A percentile compares a stretch with the other conserved stretches of the same genome.
phyloP scores from a whole-genome alignment of 306 rosid species.

The Prinsepia uniflora region DNA sequence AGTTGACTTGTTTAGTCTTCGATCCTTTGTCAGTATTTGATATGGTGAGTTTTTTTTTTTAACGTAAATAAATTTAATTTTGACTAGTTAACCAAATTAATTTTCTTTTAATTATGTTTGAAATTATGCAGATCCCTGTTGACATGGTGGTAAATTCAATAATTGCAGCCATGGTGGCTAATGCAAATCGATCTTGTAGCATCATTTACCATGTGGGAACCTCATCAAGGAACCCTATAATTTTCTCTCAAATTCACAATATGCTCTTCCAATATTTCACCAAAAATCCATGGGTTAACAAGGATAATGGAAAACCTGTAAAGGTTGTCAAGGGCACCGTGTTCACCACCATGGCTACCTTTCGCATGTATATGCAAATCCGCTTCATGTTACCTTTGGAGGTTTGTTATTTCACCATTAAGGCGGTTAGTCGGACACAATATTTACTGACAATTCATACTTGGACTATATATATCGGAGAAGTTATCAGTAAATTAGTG shows the following conservation, averaged over 20 bases:
- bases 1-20: conserved; percentile 27
- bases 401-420: conserved; percentile 20
- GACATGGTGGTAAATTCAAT: conserved; percentile 46
- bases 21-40: conserved; percentile 34
- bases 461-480: too few species aligned
- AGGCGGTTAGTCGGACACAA: too few species aligned
- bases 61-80: too few species aligned
- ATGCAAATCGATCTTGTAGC: conserved; percentile 14
- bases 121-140: conserved; percentile 41
- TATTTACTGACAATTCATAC: too few species aligned
- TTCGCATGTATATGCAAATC: conserved; percentile 17
- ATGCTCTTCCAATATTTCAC: conserved; percentile 15
- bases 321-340: not conserved
- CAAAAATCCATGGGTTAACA: conserved; percentile 1
- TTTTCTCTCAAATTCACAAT: not conserved
- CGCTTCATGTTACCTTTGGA: conserved; percentile 29
- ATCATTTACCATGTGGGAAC: conserved; percentile 43
- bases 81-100: too few species aligned
- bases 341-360: conserved; percentile 19
- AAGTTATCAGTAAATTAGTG: too few species aligned
- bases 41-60: conserved; percentile 18
- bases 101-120: not conserved
- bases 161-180: conserved; percentile 27
- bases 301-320: conserved; percentile 32
- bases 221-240: conserved; percentile 34